Evolutionary conservation across 768 basidiomycete genomes (phyloP).

Genomic region (Daedalea quercina): DNA sequence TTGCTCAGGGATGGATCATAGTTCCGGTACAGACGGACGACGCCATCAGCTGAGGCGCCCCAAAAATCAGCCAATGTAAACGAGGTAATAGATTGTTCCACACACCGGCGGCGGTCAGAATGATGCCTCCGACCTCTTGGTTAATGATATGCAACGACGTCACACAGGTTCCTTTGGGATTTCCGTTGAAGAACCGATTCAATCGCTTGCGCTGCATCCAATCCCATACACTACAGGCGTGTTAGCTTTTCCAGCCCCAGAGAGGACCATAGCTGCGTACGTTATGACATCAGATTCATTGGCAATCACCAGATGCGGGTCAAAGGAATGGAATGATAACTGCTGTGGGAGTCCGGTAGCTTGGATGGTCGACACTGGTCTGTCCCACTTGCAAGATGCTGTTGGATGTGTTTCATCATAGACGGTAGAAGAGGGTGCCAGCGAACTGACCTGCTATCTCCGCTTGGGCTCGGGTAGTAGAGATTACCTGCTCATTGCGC

Average conservation of each 20-base stretch:
- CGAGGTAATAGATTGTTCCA: background rate
- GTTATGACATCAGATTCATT: constrained; percentile 84
- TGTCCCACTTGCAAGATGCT: constrained; percentile 70
- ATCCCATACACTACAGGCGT: constrained; percentile 74
- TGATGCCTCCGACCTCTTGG: constrained; percentile 88
- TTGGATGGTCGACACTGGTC: constrained; percentile 59
- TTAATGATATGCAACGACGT: constrained; percentile 91
- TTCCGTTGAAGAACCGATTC: constrained; percentile 85
- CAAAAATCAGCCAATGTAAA: background rate
- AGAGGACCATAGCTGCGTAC: constrained; percentile 33
- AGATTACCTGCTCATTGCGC: constrained; percentile 76
- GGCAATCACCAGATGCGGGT: constrained; percentile 79
- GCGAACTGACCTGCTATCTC: constrained; percentile 60
- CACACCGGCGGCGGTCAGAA: constrained; percentile 82
- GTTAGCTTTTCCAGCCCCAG: background rate
- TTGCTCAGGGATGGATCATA: constrained; percentile 73
- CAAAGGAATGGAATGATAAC: constrained; percentile 88
- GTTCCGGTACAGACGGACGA: constrained; percentile 87
- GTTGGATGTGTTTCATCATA: too few relatives aligned
- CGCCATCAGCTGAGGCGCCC: constrained; percentile 67
- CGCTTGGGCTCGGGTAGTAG: constrained; percentile 64
- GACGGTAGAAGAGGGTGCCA: too few relatives aligned
- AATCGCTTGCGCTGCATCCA: constrained; percentile 80
- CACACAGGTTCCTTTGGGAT: constrained; percentile 73
- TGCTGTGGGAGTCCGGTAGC: constrained; percentile 56